Base-by-base conservation (phyloP, 78 protist species). In the Dictyostelium intermedium region DNA sequence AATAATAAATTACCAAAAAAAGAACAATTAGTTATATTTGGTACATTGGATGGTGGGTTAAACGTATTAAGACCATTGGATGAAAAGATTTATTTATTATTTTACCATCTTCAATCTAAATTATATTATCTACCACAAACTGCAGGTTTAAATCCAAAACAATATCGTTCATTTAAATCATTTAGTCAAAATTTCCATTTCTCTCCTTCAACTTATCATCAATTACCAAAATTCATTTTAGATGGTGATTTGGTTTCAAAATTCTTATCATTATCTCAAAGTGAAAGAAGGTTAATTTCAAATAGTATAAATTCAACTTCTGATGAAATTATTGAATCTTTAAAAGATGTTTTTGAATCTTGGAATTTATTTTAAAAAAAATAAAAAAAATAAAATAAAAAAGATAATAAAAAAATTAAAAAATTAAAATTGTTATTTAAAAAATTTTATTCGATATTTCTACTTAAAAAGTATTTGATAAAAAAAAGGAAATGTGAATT, bases 31-130 rank as follows among this genome's bases (percentile, higher is more conserved):
- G 27, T 95, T 14, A 66, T 61, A n/a, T 47, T 63, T 84, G 97
- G 93, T 30, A 83, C 93, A 10, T 78, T 95, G 11, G 97, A 91
- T 60, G 97, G 97, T n/a, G 85, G 89, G 9, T 39, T 95, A 35
- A 63, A 81, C 34, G 78, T 63, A 13, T 66, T 95, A 76, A 45
- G 35, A 34, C 97, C 97, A 18, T 23, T 95, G 47, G 69, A 74
- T 10, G 74, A 50, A 53, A 47, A 56, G 30, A 30, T 35, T 27
- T 91, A 60, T 74, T 63, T 60, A 63, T 43, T 91, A 9, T 84
- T 95, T 30, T 63, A 53, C 18, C 79, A 70, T 10, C 53, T 95
- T 2, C 93, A 95, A 69, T 32, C 84, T 0, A 77, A 79, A 73
- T 9, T 95, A 16, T 81, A 78, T 32, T 78, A 72, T n/a, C 5